Conservation (phyloP, 345 rosid genomes). For the Eucalyptus lansdowneana region DNA sequence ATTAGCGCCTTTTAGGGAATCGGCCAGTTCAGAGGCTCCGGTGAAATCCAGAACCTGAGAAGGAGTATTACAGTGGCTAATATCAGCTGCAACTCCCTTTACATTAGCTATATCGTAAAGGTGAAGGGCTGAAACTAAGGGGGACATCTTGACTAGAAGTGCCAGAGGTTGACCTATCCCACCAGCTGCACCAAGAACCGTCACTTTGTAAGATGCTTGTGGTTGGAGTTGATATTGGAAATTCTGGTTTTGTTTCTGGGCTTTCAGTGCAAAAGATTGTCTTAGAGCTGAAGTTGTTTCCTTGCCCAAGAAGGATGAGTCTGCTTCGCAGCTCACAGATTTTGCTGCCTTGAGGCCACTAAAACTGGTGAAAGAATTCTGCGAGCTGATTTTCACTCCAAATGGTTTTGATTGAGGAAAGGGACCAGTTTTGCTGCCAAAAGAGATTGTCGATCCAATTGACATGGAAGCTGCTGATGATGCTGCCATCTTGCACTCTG, state of each 20-base stretch:
- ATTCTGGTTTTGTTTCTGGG: conserved; percentile 17
- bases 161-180: conserved; percentile 23
- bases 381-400: neutral
- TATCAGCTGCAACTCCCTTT: conserved; percentile 91
- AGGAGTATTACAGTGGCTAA: conserved; percentile 94
- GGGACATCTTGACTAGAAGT: conserved; percentile 17
- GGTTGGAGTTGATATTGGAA: conserved; percentile 26
- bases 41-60: conserved; percentile 82
- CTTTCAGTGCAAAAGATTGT: conserved; percentile 20
- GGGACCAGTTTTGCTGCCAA: neutral
- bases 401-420: neutral
- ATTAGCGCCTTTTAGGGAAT: conserved; percentile 60
- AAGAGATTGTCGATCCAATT: neutral
- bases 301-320: conserved; percentile 15
- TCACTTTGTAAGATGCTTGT: conserved; percentile 57
- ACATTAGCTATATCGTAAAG: conserved; percentile 94
- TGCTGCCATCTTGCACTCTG: conserved; percentile 1
- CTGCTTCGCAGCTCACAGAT: neutral
- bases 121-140: conserved; percentile 30
- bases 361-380: neutral
- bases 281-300: conserved; percentile 35
- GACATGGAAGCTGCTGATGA: neutral
- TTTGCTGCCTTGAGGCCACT: conserved; percentile 1
- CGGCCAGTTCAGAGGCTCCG: conserved; percentile 62
- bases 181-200: conserved; percentile 18